Base-by-base conservation (phyloP, 768 basidiomycete species). In the Amanita rubescens region DNA sequence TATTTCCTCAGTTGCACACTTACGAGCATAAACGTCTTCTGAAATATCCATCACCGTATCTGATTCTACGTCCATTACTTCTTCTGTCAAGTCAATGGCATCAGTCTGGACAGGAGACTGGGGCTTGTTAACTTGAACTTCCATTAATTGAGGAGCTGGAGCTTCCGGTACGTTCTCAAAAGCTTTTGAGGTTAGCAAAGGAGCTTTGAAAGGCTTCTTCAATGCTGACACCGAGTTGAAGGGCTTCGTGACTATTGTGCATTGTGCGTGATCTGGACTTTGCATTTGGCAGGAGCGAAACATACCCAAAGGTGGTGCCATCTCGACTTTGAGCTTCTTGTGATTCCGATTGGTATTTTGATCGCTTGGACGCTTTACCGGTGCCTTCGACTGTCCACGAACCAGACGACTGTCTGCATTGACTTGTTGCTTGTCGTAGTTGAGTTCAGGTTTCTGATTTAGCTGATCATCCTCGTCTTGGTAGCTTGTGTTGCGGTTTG, bases 121-220 rank as follows among this genome's bases (percentile, higher is more conserved):
- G 15, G 19, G 8, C 3, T 25, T 10, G 37, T 4, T 9, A 17
- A 34, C 32, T 8, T 14, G 9, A 17, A 14, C 37, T 4, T 39
- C 49, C 37, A 49, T 37, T 3, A 33, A 30, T 15, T 34, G 35
- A 24, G 35, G 49, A 50, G 9, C 42, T 38, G 35, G 49, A 50
- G 9, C 30, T 17, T 52, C 41, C 8, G 39, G 19, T 10, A 41
- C 41, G 15, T 52, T 19, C n/a, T 38, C 37, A 7, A 38, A 43
- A 15, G 25, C 14, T 9, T 33, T 35, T 6, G 24, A 19, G 42
- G 51, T 32, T 14, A 22, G 42, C 8, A 69, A 73, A 1, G 80
- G 79, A 1, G 74, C 61, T 59, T 70, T 75, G 60, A 75, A 76
- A 2, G 82, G 82, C 60, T 79, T 83, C 39, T 60, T 70, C 48